Percentiles rank a stretch among this genome's conserved stretches.
phyloP scores from a whole-genome alignment of 176 grass and related monocot species.

The Oryza coarctata region DNA sequence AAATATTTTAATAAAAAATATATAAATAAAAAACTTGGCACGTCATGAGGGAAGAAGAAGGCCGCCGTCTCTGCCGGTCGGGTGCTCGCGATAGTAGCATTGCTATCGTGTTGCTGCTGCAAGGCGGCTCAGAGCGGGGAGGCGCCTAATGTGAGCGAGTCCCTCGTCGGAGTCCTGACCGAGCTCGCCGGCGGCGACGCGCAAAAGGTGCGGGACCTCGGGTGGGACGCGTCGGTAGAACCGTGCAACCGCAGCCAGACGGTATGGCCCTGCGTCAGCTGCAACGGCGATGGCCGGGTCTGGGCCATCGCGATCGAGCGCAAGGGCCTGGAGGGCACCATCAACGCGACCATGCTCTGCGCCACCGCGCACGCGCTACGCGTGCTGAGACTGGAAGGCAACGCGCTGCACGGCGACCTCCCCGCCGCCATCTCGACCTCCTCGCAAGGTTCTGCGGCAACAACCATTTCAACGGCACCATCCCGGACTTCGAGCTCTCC shows the following conservation, averaged over 20 bases:
- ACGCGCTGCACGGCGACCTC: constrained; percentile 31
- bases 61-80: background rate
- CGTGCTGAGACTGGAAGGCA: constrained; percentile 8
- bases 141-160: background rate
- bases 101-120: background rate
- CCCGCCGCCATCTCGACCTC: constrained; percentile 29
- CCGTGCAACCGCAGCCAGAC: constrained; percentile 23
- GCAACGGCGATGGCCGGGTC: background rate
- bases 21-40: no score
- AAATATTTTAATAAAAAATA: no score
- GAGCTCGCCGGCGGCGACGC: constrained; percentile 23
- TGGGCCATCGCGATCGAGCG: background rate
- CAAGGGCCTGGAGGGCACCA: constrained; percentile 25
- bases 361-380: constrained; percentile 13
- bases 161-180: constrained; percentile 39
- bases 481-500: constrained; percentile 44
- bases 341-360: constrained; percentile 45
- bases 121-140: background rate
- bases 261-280: background rate
- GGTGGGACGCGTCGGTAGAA: constrained; percentile 21
- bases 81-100: background rate
- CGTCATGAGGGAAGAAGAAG: background rate
- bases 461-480: constrained; percentile 45
- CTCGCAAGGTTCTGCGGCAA: constrained; percentile 2
- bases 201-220: background rate